Evolutionary conservation across 2,329 filamentous ascomycete species (phyloP).

Genomic region (Diplodia seriata): DNA sequence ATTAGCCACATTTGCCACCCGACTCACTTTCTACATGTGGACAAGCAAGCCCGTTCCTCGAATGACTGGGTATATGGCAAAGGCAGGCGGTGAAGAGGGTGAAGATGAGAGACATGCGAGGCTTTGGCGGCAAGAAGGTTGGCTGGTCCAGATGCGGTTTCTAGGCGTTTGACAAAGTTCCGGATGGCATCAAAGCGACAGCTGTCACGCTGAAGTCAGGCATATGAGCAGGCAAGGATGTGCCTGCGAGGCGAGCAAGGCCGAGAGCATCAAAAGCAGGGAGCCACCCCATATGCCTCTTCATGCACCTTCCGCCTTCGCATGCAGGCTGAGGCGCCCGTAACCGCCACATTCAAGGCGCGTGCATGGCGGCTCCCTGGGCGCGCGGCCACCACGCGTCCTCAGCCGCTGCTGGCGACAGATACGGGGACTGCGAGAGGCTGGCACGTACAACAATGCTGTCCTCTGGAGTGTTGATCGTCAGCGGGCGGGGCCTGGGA

Average conservation of each 20-base stretch:
- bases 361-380: background rate
- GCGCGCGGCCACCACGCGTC: background rate
- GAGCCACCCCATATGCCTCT: no score
- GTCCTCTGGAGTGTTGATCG: background rate
- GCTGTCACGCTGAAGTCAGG: background rate
- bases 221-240: background rate
- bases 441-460: background rate
- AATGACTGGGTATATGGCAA: background rate
- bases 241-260: no score
- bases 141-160: background rate
- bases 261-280: no score
- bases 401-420: conserved; percentile 5
- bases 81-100: background rate
- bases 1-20: background rate
- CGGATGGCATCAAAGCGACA: background rate
- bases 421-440: background rate
- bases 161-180: background rate
- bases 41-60: background rate
- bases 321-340: background rate
- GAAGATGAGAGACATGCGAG: background rate
- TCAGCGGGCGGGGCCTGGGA: conserved; percentile 9
- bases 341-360: background rate
- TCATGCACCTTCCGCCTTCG: background rate
- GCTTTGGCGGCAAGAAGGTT: background rate
- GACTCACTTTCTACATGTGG: conserved; percentile 1